Evolutionary conservation across 306 rosid genomes (phyloP), one percentile per base, ranked within the genome.

Genomic region (Medicago arabica): DNA sequence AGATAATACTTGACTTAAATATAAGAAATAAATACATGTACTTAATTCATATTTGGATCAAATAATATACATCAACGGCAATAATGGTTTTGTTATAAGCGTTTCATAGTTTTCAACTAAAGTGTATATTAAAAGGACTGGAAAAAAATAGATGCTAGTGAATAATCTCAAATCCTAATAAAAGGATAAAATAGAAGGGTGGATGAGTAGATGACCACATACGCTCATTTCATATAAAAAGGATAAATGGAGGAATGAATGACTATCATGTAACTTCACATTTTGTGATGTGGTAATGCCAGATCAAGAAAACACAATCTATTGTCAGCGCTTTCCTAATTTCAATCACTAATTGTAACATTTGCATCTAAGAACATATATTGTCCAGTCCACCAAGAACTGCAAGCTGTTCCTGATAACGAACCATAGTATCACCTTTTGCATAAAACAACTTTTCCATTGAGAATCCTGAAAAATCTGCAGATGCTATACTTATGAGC

Each of bases 391-490:
- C 39, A 57, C 67, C 16, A 57, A 28, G 39, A 41, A 60, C 41
- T 46, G 63, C 41, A 69, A 6, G 41, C 51, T 40, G 31, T 55
- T 34, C 67, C 12, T 14, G 19, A 25, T 9, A 28, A n/a, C n/a
- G 13, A 55, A 54, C 13, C 82, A 36, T 39, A 18, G 47, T 34
- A 57, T 79, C 69, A 54, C 65, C 60, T 79, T 78, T 44, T 9
- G 38, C 38, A 55, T 67, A 44, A 55, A 67, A 51, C 67, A 17
- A 25, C 21, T 53, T 41, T 53, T 40, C 41, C 25, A 21, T 59
- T 4, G 21, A 79, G 39, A 65, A 63, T 17, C 57, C 60, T 53
- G 28, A 23, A 25, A 28, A 16, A 40, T 17, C 69, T 46, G 60
- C 49, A 67, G 50, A 58, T 31, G 10, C 74, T 76, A 66, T 10